phyloP scores from a whole-genome alignment of 2,329 filamentous ascomycete species.

The Thielaviopsis populi region DNA sequence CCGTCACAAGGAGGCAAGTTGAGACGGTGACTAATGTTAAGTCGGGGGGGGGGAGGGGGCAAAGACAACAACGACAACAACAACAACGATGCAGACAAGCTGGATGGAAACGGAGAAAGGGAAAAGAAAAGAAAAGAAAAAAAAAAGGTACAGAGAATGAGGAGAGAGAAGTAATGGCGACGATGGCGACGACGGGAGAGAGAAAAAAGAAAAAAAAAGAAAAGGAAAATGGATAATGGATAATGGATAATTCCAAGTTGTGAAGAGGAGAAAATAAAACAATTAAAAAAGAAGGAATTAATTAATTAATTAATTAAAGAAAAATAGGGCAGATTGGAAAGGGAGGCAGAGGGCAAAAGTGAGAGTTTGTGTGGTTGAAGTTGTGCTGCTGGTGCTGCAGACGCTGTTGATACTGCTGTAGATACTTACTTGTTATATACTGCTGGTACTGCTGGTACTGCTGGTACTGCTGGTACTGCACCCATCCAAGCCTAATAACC shows the following conservation, averaged over 20 bases:
- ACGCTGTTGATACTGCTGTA: too few species aligned
- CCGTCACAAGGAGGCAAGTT: conserved; percentile 5
- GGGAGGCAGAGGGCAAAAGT: neutral
- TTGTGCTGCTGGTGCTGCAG: neutral
- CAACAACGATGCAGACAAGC: neutral
- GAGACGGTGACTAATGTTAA: conserved; percentile 5
- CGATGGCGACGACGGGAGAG: too few species aligned
- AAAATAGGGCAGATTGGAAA: neutral
- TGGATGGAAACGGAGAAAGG: neutral
- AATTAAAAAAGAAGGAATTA: too few species aligned
- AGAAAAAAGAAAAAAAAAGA: too few species aligned
- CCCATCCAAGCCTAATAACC: too few species aligned
- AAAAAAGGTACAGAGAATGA: neutral
- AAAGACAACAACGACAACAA: neutral
- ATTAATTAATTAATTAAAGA: too few species aligned
- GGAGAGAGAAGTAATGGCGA: neutral
- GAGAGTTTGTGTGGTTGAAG: neutral
- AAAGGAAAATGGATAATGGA: too few species aligned
- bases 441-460: too few species aligned
- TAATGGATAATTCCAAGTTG: too few species aligned
- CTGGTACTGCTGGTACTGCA: too few species aligned
- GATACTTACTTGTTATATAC: too few species aligned
- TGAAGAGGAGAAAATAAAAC: too few species aligned
- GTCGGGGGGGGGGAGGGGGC: neutral
- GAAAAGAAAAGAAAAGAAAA: neutral